Percentiles rank a stretch among this genome's conserved stretches.
Evolutionary conservation across 805 yeast species (phyloP).

Genomic region (Middelhovenomyces tepae): DNA sequence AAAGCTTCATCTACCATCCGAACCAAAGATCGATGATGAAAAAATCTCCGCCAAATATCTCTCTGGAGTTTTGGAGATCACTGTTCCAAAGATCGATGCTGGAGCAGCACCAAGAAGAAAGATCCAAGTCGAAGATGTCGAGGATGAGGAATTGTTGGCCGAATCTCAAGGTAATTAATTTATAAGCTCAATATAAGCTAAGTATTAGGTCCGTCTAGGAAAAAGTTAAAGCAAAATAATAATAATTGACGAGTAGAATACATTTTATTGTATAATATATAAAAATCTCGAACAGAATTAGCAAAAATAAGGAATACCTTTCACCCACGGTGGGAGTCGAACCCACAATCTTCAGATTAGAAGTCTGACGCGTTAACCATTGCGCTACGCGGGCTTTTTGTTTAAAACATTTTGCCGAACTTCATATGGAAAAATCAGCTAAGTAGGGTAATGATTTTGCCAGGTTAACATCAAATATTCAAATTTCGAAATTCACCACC

Average conservation of each 20-base stretch:
- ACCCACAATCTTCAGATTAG: slow-evolving; percentile 34
- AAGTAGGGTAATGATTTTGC: too few species aligned
- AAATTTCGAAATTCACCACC: too few species aligned
- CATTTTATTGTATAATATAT: too few species aligned
- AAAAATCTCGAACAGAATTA: slow-evolving; percentile 6
- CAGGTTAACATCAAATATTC: too few species aligned
- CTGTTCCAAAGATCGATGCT: background rate
- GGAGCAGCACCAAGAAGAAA: slow-evolving; percentile 2
- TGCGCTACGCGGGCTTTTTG: slow-evolving; percentile 31
- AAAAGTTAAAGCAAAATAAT: too few species aligned
- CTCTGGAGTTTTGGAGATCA: background rate
- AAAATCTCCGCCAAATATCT: background rate
- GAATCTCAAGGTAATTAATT: background rate
- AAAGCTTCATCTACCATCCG: background rate
- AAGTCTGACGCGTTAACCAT: slow-evolving; percentile 35
- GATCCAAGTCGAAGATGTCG: slow-evolving; percentile 20
- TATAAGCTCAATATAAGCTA: too few species aligned
- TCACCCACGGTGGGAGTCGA: slow-evolving; percentile 35
- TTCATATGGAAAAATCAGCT: background rate
- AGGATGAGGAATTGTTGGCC: slow-evolving; percentile 8
- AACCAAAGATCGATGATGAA: slow-evolving; percentile 1
- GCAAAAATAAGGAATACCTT: background rate
- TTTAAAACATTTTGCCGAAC: background rate
- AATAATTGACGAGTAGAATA: too few species aligned
- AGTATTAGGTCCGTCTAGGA: too few species aligned